Percentiles rank a stretch among this genome's conserved stretches.
Evolutionary conservation across 805 yeast genomes (phyloP).

Genomic region (Ogataea sp.): DNA sequence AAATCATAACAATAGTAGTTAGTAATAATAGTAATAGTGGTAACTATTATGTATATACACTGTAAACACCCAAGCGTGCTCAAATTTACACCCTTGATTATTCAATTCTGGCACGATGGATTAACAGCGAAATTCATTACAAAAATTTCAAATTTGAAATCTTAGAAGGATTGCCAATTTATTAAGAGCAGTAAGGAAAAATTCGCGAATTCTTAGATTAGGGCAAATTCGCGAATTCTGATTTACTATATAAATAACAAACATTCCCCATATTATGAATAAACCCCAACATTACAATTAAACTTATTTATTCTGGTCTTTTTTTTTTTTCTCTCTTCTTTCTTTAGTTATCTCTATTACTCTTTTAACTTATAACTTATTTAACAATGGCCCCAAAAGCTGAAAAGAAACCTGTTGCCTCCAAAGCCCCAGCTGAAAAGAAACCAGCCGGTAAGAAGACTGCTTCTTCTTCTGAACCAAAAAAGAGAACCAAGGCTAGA

Average conservation of each 20-base stretch:
- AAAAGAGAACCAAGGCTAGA: conserved; percentile 93
- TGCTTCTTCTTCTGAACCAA: conserved; percentile 69
- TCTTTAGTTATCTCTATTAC: background rate
- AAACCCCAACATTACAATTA: conserved; percentile 1
- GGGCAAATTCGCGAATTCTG: background rate
- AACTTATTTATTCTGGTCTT: conserved; percentile 1
- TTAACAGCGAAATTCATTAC: conserved; percentile 5
- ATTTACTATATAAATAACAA: no score
- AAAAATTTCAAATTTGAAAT: background rate
- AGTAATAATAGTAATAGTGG: no score
- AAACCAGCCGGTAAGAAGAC: conserved; percentile 90
- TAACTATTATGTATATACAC: no score
- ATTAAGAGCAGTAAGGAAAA: no score
- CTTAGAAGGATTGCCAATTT: no score
- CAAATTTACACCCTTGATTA: conserved; percentile 9
- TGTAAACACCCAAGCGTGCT: conserved; percentile 6
- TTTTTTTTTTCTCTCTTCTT: background rate
- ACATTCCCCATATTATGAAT: no score
- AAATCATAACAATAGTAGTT: no score
- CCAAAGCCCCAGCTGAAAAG: conserved; percentile 96
- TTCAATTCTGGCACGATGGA: conserved; percentile 12
- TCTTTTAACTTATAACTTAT: no score
- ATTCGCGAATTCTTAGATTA: conserved; percentile 1
- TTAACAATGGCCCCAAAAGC: conserved; percentile 58
- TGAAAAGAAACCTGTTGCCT: conserved; percentile 76